A percentile compares a stretch with the other conserved stretches of the same genome.
Conservation (phyloP, 108 stramenopile genomes). For the Thalassiosira profunda region DNA sequence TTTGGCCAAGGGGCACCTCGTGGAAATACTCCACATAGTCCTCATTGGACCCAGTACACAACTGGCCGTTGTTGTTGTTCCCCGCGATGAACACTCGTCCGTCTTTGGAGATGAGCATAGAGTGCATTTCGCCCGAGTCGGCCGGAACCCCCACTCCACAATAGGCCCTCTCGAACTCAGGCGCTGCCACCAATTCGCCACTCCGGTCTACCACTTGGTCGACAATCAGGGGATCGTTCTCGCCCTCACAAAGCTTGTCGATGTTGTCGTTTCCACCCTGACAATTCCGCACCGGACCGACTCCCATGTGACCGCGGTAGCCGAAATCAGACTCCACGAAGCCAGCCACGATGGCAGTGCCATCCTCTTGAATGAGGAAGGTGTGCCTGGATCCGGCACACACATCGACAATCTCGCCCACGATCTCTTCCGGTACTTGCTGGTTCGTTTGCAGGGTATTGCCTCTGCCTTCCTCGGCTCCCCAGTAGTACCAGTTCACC, state of each 20-base stretch:
- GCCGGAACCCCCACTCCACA: conserved; percentile 16
- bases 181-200: conserved; percentile 2
- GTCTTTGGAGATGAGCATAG: conserved; percentile 16
- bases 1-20: conserved; percentile 6
- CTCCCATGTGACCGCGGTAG: conserved; percentile 2
- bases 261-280: no score
- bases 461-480: conserved; percentile 18
- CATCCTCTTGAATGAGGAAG: not conserved
- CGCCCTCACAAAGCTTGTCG: no score
- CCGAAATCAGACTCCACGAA: conserved; percentile 5
- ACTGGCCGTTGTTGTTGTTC: conserved; percentile 17
- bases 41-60: conserved; percentile 19
- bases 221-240: no score
- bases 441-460: not conserved
- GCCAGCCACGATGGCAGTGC: not conserved
- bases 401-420: not conserved
- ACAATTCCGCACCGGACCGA: no score
- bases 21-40: conserved; percentile 2
- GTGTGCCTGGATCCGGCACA: conserved; percentile 3
- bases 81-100: conserved; percentile 26
- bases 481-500: conserved; percentile 20
- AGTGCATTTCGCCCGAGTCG: conserved; percentile 28
- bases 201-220: conserved; percentile 4
- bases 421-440: not conserved
- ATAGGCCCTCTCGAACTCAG: conserved; percentile 10